Evolutionary conservation across 2,329 filamentous ascomycete genomes (phyloP).

Genomic region (Corniculantispora saksenae): DNA sequence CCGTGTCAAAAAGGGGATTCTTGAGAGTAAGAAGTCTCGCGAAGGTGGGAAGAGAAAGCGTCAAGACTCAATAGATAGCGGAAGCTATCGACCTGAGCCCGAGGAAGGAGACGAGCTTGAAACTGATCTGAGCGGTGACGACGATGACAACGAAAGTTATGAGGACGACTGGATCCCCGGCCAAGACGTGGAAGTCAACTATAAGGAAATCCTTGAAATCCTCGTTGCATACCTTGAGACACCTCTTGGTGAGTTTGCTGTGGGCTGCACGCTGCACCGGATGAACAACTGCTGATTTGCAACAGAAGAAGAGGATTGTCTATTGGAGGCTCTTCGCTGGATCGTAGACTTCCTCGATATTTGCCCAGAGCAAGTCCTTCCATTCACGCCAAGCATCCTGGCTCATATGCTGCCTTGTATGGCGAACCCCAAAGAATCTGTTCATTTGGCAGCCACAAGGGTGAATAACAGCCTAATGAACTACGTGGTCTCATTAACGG

Average conservation of each 20-base stretch:
- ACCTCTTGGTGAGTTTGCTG: constrained; percentile 61
- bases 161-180: constrained; percentile 97
- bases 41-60: constrained; percentile 69
- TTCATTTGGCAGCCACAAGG: constrained; percentile 81
- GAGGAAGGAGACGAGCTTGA: constrained; percentile 64
- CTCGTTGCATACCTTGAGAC: constrained; percentile 86
- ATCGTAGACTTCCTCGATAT: constrained; percentile 97
- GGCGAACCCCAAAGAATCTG: constrained; percentile 86
- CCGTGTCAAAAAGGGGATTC: constrained; percentile 86
- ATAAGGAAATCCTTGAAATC: constrained; percentile 88
- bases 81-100: constrained; percentile 57
- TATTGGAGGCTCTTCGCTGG: constrained; percentile 90
- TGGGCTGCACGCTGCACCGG: neutral
- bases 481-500: constrained; percentile 88
- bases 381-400: constrained; percentile 89
- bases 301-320: constrained; percentile 77
- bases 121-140: constrained; percentile 58
- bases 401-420: constrained; percentile 92
- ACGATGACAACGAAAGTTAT: constrained; percentile 57
- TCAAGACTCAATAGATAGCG: constrained; percentile 68
- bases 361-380: constrained; percentile 92
- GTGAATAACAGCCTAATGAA: constrained; percentile 92
- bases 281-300: neutral
- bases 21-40: constrained; percentile 75
- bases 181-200: constrained; percentile 93